Evolutionary conservation across 352 stramenopile species (phyloP), one percentile per base, ranked within the genome.

Genomic region (Aphanomyces astaci): DNA sequence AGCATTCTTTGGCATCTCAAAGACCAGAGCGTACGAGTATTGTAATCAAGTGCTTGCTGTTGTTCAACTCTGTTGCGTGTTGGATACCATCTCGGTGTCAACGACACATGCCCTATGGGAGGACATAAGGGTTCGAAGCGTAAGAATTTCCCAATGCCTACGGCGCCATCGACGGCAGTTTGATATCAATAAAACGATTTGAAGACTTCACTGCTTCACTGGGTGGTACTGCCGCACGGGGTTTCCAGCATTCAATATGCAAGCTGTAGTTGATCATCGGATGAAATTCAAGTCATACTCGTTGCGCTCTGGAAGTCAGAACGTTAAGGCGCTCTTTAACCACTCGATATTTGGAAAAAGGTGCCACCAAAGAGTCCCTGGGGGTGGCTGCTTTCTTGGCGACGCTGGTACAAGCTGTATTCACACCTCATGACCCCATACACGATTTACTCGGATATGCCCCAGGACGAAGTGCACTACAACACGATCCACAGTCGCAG

Each of bases 351-450:
- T 17, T 27, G 40, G 40, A n/a, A 49, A 49, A n/a, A 49, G 22
- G 22, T 49, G 40, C 1, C 40, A 49, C 22, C 40, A n/a, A 15
- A 49, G 17, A n/a, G 40, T 49, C 22, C 40, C 40, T 49, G 15
- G 15, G 40, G 40, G 40, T 49, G 55, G 55, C 31, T 64, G 31
- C 39, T 56, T 64, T 49, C 11, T 49, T 11, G 55, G 15, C 1
- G 55, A 64, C 25, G 55, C 55, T 1, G 2, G 55, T 64, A 56
- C 25, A 64, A 45, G 55, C 30, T 64, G 25, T 54, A 25, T 64
- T 28, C 22, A 11, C 55, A 64, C 30, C 13, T 64, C 15, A 17
- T 64, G 19, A 64, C 55, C 15, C 55, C 55, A 17, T 64, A 56
- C 30, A 15, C 55, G 55, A 64, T 64, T 22, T 11, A 56, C 22